Base-by-base conservation (phyloP, 192 early-diverging fungal species). In the Entomortierella chlamydospora region DNA sequence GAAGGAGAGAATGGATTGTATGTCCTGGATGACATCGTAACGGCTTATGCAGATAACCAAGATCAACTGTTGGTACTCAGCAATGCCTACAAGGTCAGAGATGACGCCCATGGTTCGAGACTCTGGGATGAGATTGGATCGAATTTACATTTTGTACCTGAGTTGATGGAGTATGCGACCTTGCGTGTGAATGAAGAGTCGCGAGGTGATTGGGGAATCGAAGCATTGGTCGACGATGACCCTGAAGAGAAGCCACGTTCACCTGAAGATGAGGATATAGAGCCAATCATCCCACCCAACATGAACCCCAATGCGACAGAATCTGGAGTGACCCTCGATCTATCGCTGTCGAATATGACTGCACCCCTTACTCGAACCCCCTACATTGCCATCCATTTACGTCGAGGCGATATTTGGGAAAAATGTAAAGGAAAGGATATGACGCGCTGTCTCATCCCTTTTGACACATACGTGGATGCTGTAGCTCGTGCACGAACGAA, bases 321-420 rank as follows among this genome's bases (percentile, higher is more conserved):
- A 50, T 55, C 42, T 39, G 60, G 42, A 20, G 57, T 33, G 26
- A 49, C 8, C 29, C 39, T 0, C 13, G 28, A 42, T 1, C 54
- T 45, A 5, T 9, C 13, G 0, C 15, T 34, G 26, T 37, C 37
- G 17, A 45, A 51, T 0, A 69, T 69, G 47, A 51, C 45, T 4
- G 56, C 60, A 30, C 54, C 49, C 20, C 1, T 26, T 43, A 58
- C 34, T 13, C 51, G 67, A 13, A 60, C 64, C 33, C 74, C 66
- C 17, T 54, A 78, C 39, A 78, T 78, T 54, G 74, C 74, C 5
- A 28, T 78, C 0, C 74, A 78, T 33, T 17, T 78, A 1, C 74
- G 74, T 37, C 60, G 74, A 45, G 67, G 67, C 11, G 74, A 78
- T 17, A 78, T 78, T 33, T 13, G 50, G 12, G 6, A 8, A 1